These are phyloP conservation scores for Liriodendron chinense DNA, from an alignment of 164 flowering plant genomes.

Conservation along the genomic window DNA sequence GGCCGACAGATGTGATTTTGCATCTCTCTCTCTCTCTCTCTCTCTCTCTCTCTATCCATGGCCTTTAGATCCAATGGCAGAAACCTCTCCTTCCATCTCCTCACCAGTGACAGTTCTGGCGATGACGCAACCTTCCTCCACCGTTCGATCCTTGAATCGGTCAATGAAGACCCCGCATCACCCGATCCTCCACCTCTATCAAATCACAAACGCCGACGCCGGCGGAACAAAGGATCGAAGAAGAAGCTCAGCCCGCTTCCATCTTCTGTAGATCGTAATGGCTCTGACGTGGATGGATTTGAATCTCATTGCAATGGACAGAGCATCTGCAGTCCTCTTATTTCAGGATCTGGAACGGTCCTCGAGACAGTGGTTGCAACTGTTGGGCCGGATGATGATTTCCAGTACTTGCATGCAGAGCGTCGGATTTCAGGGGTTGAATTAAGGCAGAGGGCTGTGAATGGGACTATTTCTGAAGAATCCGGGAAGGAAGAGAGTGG, in stretches of 20 bases:
- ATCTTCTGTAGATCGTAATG: neutral
- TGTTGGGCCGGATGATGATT: neutral
- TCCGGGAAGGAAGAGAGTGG: neutral
- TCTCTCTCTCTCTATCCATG: neutral
- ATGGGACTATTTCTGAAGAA: neutral
- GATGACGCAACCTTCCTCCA: neutral
- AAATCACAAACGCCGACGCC: neutral
- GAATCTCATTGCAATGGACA: neutral
- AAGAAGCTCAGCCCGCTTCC: neutral
- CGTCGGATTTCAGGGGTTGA: neutral
- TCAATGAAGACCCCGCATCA: neutral
- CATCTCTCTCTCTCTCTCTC: neutral
- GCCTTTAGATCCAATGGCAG: constrained; percentile 4
- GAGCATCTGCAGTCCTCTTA: neutral
- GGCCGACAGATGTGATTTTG: neutral
- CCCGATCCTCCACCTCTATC: neutral
- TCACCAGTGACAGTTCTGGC: constrained; percentile 1
- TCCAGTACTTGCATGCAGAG: neutral
- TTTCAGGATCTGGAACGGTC: neutral
- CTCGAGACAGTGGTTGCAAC: neutral
- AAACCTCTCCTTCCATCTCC: constrained; percentile 9
- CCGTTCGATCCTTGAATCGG: neutral
- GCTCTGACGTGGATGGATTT: neutral
- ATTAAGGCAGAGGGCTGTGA: constrained; percentile 12
- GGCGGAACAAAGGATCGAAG: constrained; percentile 3